These are phyloP conservation scores for Chlorella ohadii DNA, from an alignment of 139 green algal species.

Conservation along the genomic window DNA sequence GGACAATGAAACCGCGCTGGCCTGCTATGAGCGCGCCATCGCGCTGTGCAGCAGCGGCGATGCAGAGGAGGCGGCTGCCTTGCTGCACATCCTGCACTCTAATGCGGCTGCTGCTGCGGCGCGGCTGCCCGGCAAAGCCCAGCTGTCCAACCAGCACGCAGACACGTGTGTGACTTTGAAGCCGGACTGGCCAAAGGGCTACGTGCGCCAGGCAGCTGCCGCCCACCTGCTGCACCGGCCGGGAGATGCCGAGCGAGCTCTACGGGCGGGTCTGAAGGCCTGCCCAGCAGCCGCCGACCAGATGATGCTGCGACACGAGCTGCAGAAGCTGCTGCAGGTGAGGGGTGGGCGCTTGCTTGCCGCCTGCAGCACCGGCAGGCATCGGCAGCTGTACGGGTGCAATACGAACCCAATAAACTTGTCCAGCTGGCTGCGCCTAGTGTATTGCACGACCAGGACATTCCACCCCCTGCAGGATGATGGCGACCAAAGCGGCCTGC, in stretches of 20 bases:
- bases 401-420: too few species aligned
- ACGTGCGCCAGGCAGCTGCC: not conserved
- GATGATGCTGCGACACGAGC: not conserved
- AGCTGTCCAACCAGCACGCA: not conserved
- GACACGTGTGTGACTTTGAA: not conserved
- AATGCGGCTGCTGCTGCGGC: not conserved
- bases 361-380: too few species aligned
- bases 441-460: too few species aligned
- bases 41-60: not conserved
- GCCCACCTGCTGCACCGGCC: not conserved
- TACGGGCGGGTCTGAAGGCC: not conserved
- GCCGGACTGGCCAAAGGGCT: slow-evolving; percentile 4
- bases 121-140: not conserved
- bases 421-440: too few species aligned
- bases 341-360: too few species aligned
- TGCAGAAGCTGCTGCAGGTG: slow-evolving; percentile 16
- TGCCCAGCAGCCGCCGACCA: not conserved
- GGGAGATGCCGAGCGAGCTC: not conserved
- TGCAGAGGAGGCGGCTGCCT: not conserved
- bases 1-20: not conserved
- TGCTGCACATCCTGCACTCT: not conserved
- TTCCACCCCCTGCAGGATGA: not conserved
- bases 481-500: slow-evolving; percentile 15
- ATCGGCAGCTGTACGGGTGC: too few species aligned
- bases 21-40: not conserved